Percentiles rank a stretch among this genome's conserved stretches.
Evolutionary conservation across 73 alveolate genomes (phyloP).

Genomic region (Paramecium pentaurelia): DNA sequence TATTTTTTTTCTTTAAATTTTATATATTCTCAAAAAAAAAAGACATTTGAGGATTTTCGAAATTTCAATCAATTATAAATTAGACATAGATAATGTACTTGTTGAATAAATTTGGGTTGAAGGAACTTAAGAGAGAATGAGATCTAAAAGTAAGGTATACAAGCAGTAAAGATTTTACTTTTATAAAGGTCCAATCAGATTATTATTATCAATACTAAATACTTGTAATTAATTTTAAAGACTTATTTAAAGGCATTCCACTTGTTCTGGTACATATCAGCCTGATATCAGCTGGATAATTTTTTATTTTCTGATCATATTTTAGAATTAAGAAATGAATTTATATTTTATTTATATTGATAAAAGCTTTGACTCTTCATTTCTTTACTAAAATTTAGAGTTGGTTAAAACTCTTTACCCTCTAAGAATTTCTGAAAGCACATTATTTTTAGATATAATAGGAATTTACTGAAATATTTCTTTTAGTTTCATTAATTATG

Average conservation of each 20-base stretch:
- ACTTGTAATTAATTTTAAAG: too few relatives aligned
- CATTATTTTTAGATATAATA: too few relatives aligned
- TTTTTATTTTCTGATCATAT: too few relatives aligned
- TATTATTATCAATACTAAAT: slow-evolving; percentile 67
- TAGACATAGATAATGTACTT: not conserved
- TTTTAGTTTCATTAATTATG: too few relatives aligned
- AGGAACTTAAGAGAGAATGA: slow-evolving; percentile 71
- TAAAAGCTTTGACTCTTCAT: slow-evolving; percentile 64
- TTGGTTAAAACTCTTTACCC: not conserved
- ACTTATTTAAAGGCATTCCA: too few relatives aligned
- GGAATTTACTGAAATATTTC: too few relatives aligned
- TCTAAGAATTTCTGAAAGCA: too few relatives aligned
- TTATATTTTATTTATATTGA: too few relatives aligned
- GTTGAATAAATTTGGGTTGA: slow-evolving; percentile 88
- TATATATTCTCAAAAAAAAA: not conserved
- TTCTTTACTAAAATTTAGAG: slow-evolving; percentile 84
- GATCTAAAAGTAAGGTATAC: slow-evolving; percentile 73
- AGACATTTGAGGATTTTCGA: not conserved
- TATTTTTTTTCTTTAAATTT: not conserved
- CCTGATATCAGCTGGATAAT: too few relatives aligned
- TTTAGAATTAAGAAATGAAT: too few relatives aligned
- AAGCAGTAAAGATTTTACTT: not conserved
- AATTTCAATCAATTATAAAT: slow-evolving; percentile 42
- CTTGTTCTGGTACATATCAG: too few relatives aligned
- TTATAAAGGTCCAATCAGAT: slow-evolving; percentile 23